phyloP scores from a whole-genome alignment of 768 basidiomycete genomes.

The Kwoniella europaea region DNA sequence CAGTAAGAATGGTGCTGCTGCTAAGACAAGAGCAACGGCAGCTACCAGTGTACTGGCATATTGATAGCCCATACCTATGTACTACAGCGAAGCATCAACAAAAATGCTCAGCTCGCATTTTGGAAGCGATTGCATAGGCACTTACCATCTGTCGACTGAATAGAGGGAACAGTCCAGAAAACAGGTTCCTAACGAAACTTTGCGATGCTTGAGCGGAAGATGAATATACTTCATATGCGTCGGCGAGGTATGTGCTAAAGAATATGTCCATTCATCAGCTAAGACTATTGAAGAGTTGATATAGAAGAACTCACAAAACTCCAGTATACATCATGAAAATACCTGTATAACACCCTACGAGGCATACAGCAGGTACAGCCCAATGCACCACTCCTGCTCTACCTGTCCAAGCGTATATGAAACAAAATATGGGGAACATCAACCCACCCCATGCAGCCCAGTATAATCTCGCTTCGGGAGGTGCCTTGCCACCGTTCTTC shows the following conservation, averaged over 20 bases:
- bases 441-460: constrained; percentile 52
- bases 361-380: constrained; percentile 42
- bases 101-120: neutral
- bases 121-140: neutral
- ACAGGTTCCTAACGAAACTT: constrained; percentile 41
- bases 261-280: neutral
- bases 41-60: constrained; percentile 53
- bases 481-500: constrained; percentile 40
- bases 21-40: constrained; percentile 40
- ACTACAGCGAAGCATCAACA: constrained; percentile 16
- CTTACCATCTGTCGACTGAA: constrained; percentile 47
- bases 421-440: constrained; percentile 47
- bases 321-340: constrained; percentile 53
- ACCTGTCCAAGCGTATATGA: constrained; percentile 51
- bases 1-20: constrained; percentile 45
- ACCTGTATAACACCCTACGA: constrained; percentile 44
- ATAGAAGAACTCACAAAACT: constrained; percentile 38
- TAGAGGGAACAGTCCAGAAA: constrained; percentile 44
- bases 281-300: neutral
- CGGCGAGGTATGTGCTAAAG: constrained; percentile 47
- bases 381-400: constrained; percentile 31
- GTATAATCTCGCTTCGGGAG: constrained; percentile 53
- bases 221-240: constrained; percentile 54
- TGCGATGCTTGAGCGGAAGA: constrained; percentile 55
- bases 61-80: constrained; percentile 36